These are phyloP conservation scores for Beauveria pseudobassiana DNA, from an alignment of 2,329 filamentous ascomycete genomes.

Conservation along the genomic window DNA sequence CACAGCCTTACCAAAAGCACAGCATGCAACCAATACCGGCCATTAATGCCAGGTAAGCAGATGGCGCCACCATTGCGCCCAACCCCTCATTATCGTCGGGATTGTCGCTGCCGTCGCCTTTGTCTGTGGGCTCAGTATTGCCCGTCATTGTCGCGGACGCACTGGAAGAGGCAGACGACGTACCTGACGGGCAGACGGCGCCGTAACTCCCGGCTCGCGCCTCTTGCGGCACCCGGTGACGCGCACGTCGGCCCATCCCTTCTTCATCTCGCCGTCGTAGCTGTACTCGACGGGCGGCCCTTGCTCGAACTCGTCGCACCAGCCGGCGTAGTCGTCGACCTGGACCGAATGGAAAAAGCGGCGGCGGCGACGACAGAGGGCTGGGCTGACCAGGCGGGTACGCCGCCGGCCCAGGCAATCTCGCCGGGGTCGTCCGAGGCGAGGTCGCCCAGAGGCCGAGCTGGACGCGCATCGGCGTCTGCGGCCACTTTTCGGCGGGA, in stretches of 20 bases:
- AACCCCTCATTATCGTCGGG: neutral
- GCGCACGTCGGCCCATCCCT: constrained; percentile 23
- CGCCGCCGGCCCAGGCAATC: constrained; percentile 60
- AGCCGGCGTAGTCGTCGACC: constrained; percentile 24
- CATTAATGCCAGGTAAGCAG: neutral
- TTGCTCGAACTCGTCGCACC: constrained; percentile 17
- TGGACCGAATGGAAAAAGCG: constrained; percentile 19
- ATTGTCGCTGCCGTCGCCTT: neutral
- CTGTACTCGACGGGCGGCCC: constrained; percentile 19
- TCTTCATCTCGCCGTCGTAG: constrained; percentile 19
- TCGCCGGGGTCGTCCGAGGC: constrained; percentile 46
- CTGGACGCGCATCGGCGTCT: constrained; percentile 62
- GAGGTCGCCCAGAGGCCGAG: constrained; percentile 51
- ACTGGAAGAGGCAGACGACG: neutral
- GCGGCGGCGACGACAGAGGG: constrained; percentile 19
- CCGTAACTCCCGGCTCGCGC: constrained; percentile 9
- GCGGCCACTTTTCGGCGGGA: constrained; percentile 48
- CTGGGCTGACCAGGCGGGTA: constrained; percentile 22
- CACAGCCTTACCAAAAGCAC: neutral
- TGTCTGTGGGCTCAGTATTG: constrained; percentile 5
- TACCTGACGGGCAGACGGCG: constrained; percentile 4
- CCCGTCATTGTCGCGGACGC: neutral
- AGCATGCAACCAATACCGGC: neutral
- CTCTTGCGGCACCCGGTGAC: constrained; percentile 21
- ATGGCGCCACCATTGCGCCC: neutral